Evolutionary conservation across 768 basidiomycete genomes (phyloP).

Genomic region (Trametes punicea): DNA sequence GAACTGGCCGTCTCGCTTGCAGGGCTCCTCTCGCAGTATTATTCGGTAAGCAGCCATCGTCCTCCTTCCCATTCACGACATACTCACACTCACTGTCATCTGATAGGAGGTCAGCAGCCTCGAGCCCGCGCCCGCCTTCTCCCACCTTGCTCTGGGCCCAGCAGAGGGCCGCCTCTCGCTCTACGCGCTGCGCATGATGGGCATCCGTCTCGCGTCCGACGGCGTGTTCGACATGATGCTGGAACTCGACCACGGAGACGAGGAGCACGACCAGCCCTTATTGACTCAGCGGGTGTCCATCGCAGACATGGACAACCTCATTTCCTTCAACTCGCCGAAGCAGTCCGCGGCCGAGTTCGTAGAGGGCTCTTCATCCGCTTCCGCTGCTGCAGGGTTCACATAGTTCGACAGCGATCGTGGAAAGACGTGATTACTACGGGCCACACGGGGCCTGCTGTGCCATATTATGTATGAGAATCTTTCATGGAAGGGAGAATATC

Average conservation of each 20-base stretch:
- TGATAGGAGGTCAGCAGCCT: slow-evolving; percentile 7
- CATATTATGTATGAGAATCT: too few relatives aligned
- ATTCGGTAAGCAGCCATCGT: background rate
- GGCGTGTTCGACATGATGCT: slow-evolving; percentile 8
- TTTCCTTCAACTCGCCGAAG: background rate
- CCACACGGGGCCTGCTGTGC: too few relatives aligned
- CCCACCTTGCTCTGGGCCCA: slow-evolving; percentile 10
- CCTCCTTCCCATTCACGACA: background rate
- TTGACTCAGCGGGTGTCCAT: background rate
- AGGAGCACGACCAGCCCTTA: background rate
- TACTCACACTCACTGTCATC: too few relatives aligned
- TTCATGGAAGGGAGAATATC: too few relatives aligned
- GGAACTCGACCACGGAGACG: background rate
- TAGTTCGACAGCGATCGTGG: background rate
- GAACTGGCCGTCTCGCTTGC: slow-evolving; percentile 6
- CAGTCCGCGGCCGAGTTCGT: background rate
- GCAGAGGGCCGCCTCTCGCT: slow-evolving; percentile 10
- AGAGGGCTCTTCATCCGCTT: background rate
- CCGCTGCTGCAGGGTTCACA: background rate
- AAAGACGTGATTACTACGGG: too few relatives aligned
- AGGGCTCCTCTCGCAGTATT: slow-evolving; percentile 3
- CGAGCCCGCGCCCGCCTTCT: slow-evolving; percentile 4
- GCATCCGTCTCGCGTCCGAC: slow-evolving; percentile 5
- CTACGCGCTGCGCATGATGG: slow-evolving; percentile 13
- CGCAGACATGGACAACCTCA: background rate